Evolutionary conservation across 441 rosid species (phyloP).

Genomic region (Raphanus hybrid): DNA sequence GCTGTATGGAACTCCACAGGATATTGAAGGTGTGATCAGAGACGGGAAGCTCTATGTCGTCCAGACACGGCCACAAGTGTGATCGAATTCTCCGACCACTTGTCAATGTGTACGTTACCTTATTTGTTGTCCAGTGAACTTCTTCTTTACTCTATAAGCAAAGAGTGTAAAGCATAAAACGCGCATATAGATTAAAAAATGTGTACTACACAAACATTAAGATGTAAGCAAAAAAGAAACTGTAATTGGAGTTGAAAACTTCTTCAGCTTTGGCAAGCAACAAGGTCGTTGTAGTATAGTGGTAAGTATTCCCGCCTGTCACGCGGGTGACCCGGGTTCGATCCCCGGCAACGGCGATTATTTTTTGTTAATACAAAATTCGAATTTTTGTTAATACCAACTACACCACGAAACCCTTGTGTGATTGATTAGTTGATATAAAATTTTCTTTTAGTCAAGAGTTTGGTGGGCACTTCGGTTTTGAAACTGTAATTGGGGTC

Average conservation of each 20-base stretch:
- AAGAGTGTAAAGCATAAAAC: slow-evolving; percentile 22
- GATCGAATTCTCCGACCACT: slow-evolving; percentile 34
- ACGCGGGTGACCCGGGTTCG: slow-evolving; percentile 47
- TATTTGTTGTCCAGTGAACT: slow-evolving; percentile 23
- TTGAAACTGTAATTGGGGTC: too few species aligned
- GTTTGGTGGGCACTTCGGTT: too few species aligned
- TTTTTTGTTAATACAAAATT: background rate
- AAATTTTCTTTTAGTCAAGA: too few species aligned
- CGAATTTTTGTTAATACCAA: slow-evolving; percentile 44
- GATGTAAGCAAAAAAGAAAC: background rate
- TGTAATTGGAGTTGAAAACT: background rate
- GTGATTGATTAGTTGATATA: too few species aligned
- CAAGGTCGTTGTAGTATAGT: slow-evolving; percentile 86
- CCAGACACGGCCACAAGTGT: slow-evolving; percentile 97
- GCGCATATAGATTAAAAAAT: slow-evolving; percentile 11
- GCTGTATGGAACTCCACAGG: slow-evolving; percentile 87
- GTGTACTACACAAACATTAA: slow-evolving; percentile 25
- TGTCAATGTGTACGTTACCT: slow-evolving; percentile 27
- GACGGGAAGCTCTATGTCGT: slow-evolving; percentile 90
- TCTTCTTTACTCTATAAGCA: slow-evolving; percentile 30
- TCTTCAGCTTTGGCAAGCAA: slow-evolving; percentile 4
- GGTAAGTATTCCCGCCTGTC: slow-evolving; percentile 93
- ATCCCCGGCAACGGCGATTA: slow-evolving; percentile 36
- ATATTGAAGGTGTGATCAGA: slow-evolving; percentile 92
- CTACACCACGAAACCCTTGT: slow-evolving; percentile 77